Percentiles rank a stretch among this genome's conserved stretches.
phyloP scores from a whole-genome alignment of 1,139 yeast genomes.

The Pichia sp. region DNA sequence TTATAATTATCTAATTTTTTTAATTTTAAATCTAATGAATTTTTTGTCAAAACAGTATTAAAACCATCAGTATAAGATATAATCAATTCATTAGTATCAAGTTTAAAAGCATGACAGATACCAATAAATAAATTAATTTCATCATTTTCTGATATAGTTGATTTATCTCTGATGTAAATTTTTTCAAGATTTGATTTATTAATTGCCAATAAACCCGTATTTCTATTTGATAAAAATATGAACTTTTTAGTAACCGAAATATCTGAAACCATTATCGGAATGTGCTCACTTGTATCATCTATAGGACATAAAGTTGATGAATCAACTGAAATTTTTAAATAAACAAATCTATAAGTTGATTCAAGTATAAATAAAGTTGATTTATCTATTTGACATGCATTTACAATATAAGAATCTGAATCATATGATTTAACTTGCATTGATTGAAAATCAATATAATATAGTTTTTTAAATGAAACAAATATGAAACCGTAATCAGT shows the following conservation, averaged over 20 bases:
- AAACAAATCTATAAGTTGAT: no score
- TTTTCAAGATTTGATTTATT: background rate
- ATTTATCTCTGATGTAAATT: background rate
- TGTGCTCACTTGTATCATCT: no score
- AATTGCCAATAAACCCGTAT: background rate
- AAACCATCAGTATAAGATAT: constrained; percentile 2
- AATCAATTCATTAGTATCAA: background rate
- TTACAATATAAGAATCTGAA: no score
- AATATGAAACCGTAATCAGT: no score
- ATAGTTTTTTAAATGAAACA: no score
- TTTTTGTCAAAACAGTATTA: background rate
- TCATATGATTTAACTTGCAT: no score
- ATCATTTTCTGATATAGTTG: background rate
- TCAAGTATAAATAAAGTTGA: no score
- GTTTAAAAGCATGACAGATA: background rate
- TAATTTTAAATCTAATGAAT: background rate
- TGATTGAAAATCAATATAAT: no score
- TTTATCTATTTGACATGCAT: no score
- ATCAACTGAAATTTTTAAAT: no score
- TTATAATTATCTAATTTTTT: background rate
- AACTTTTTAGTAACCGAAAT: background rate
- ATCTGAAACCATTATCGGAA: no score
- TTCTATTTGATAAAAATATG: background rate
- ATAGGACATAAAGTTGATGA: no score
- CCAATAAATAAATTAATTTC: constrained; percentile 6